Conservation (phyloP, 176 grass and related monocot genomes). For the Ampelocalamus luodianensis region DNA sequence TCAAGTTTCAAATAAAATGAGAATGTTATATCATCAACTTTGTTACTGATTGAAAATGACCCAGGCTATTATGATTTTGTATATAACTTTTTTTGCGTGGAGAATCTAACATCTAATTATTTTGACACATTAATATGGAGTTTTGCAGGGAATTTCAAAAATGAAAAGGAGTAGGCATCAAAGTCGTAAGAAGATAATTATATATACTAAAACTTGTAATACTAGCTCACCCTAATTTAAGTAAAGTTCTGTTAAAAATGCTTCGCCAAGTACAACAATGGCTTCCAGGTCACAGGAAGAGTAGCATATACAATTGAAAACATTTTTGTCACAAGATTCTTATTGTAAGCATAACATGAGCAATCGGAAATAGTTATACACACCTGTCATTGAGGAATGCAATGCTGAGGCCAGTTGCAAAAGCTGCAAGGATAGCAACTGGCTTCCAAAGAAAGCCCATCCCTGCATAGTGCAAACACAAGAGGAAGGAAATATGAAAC, state of each 20-base stretch:
- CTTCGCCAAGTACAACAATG: not conserved
- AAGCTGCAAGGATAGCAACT: slow-evolving; percentile 78
- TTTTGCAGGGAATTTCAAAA: not conserved
- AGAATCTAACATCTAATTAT: not conserved
- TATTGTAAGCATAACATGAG: not conserved
- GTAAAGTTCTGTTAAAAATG: not conserved
- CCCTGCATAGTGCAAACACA: slow-evolving; percentile 46
- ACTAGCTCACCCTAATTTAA: not conserved
- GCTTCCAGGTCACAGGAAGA: slow-evolving; percentile 9
- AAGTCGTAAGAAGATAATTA: not conserved
- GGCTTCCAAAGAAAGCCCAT: slow-evolving; percentile 87
- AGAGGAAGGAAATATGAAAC: not conserved
- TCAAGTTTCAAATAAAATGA: not conserved
- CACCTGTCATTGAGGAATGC: slow-evolving; percentile 95
- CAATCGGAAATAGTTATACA: not conserved
- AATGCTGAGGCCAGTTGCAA: slow-evolving; percentile 86
- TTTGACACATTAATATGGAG: not conserved
- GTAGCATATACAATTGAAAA: not conserved
- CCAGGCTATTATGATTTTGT: not conserved
- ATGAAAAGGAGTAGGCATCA: too few relatives aligned
- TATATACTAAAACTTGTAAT: not conserved
- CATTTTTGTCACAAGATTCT: too few relatives aligned
- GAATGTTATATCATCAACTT: not conserved
- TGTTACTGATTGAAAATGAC: not conserved
- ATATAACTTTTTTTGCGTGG: not conserved